A percentile compares a stretch with the other conserved stretches of the same genome.
Evolutionary conservation across 2,329 filamentous ascomycete species (phyloP).

Genomic region (Aspergillus tamarii): DNA sequence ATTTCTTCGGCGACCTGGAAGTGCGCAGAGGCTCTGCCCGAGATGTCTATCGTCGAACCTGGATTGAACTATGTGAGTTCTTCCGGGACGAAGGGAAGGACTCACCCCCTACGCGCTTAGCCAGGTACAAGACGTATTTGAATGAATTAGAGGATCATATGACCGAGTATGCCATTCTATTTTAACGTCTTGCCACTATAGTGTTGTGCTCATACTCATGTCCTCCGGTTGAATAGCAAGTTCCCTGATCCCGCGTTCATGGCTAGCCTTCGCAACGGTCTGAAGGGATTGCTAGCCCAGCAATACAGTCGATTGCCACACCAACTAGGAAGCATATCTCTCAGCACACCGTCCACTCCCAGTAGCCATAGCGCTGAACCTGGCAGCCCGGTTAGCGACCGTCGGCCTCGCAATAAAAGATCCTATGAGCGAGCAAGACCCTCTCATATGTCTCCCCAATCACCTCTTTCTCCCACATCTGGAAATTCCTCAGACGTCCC

Average conservation of each 20-base stretch:
- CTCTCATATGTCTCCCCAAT: slow-evolving; percentile 28
- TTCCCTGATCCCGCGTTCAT: slow-evolving; percentile 30
- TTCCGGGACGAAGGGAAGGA: slow-evolving; percentile 53
- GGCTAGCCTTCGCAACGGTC: slow-evolving; percentile 26
- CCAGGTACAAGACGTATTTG: slow-evolving; percentile 55
- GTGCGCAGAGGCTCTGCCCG: slow-evolving; percentile 26
- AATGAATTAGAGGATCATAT: slow-evolving; percentile 48
- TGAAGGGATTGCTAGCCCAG: slow-evolving; percentile 31
- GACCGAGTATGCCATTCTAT: slow-evolving; percentile 46
- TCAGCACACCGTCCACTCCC: slow-evolving; percentile 30
- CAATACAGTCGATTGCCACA: slow-evolving; percentile 35
- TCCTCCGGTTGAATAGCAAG: slow-evolving; percentile 24
- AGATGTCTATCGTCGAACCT: slow-evolving; percentile 52
- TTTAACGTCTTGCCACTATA: background rate
- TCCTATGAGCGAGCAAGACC: slow-evolving; percentile 42
- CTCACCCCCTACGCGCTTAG: slow-evolving; percentile 51
- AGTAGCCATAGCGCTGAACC: slow-evolving; percentile 31
- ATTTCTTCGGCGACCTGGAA: slow-evolving; percentile 48
- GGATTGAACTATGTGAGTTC: slow-evolving; percentile 52
- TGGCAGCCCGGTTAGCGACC: slow-evolving; percentile 32
- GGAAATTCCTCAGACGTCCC: slow-evolving; percentile 34
- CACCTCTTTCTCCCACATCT: slow-evolving; percentile 34
- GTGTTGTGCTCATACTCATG: slow-evolving; percentile 14
- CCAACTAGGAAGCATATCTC: slow-evolving; percentile 30
- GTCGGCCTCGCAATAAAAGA: slow-evolving; percentile 32